Evolutionary conservation across 805 yeast species (phyloP).

Genomic region (Vanderwaltozyma verrucispora): DNA sequence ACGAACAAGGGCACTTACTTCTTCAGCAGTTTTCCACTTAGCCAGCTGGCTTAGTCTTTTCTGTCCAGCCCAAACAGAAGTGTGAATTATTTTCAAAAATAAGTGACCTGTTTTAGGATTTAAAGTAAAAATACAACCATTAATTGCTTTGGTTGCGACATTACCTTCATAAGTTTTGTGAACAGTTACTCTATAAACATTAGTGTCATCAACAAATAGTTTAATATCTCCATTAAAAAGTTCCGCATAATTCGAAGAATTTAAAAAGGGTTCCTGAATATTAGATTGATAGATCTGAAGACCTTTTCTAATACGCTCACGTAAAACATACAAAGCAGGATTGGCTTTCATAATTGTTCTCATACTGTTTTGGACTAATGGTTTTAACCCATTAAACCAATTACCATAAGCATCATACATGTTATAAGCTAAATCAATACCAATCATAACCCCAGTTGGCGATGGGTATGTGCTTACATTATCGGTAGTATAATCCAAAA

Average conservation of each 20-base stretch:
- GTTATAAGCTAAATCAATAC: conserved; percentile 88
- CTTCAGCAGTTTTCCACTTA: conserved; percentile 98
- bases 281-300: conserved; percentile 88
- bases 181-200: conserved; percentile 85
- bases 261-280: conserved; percentile 84
- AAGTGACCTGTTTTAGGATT: conserved; percentile 89
- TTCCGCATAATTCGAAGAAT: conserved; percentile 84
- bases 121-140: conserved; percentile 84
- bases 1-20: conserved; percentile 81
- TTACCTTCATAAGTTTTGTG: conserved; percentile 92
- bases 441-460: conserved; percentile 84
- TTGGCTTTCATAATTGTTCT: conserved; percentile 87
- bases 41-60: conserved; percentile 86
- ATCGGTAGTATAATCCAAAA: conserved; percentile 86
- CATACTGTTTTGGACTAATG: conserved; percentile 84
- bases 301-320: conserved; percentile 92
- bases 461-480: conserved; percentile 80
- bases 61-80: conserved; percentile 96
- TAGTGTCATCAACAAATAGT: conserved; percentile 84
- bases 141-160: conserved; percentile 80
- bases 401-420: conserved; percentile 95
- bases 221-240: conserved; percentile 76
- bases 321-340: conserved; percentile 80
- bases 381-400: conserved; percentile 95
- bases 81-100: conserved; percentile 80